Percentiles rank a stretch among this genome's conserved stretches.
Conservation (phyloP, 305 asterid species). For the Plantago lanceolata region DNA sequence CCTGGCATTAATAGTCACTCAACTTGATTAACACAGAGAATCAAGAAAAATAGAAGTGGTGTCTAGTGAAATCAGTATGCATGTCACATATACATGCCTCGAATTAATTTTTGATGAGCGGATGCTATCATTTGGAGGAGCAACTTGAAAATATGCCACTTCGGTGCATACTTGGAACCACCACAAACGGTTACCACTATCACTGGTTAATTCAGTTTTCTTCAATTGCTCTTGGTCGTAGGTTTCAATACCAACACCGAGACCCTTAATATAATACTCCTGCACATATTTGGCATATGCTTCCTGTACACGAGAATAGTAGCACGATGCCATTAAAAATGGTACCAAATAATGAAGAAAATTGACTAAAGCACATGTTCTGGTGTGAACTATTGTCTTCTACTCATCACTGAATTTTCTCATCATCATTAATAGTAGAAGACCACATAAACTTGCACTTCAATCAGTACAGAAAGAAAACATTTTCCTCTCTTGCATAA, state of each 20-base stretch:
- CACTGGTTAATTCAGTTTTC: slow-evolving; percentile 37
- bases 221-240: slow-evolving; percentile 69
- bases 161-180: slow-evolving; percentile 99
- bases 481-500: background rate
- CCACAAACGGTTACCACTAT: slow-evolving; percentile 75
- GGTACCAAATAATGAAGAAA: background rate
- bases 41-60: slow-evolving; percentile 5
- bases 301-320: slow-evolving; percentile 48
- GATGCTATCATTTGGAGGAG: slow-evolving; percentile 87
- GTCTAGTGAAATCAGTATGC: background rate
- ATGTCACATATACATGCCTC: slow-evolving; percentile 38
- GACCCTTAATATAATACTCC: slow-evolving; percentile 44
- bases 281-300: slow-evolving; percentile 81
- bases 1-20: slow-evolving; percentile 43
- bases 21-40: slow-evolving; percentile 22
- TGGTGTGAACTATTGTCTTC: background rate
- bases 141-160: slow-evolving; percentile 97
- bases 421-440: background rate
- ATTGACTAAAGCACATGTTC: background rate
- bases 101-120: slow-evolving; percentile 74
- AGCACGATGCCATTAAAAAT: slow-evolving; percentile 7
- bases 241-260: slow-evolving; percentile 58
- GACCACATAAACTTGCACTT: background rate
- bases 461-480: too few species aligned
- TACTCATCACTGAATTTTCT: background rate